Evolutionary conservation across 2,329 filamentous ascomycete species (phyloP).

Genomic region (Xylariaceae sp.): DNA sequence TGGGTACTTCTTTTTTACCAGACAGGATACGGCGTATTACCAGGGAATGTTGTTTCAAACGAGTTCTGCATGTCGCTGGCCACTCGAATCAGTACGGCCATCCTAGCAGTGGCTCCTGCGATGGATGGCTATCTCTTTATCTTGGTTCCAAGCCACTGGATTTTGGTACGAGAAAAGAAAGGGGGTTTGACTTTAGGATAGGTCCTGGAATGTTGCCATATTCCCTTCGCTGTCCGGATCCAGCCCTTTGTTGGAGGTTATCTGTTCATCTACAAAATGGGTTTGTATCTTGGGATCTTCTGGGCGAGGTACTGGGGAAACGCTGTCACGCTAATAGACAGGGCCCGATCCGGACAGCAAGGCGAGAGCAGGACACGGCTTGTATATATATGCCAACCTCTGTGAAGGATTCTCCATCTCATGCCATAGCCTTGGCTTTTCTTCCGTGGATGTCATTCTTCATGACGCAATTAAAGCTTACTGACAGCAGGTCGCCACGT

Average conservation of each 20-base stretch:
- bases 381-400: slow-evolving; percentile 50
- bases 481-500: slow-evolving; percentile 14
- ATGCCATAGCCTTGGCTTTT: slow-evolving; percentile 18
- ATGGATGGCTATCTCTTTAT: slow-evolving; percentile 20
- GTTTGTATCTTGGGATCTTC: slow-evolving; percentile 27
- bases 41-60: slow-evolving; percentile 23
- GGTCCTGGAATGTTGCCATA: slow-evolving; percentile 28
- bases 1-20: slow-evolving; percentile 24
- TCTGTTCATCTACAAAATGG: slow-evolving; percentile 25
- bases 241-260: slow-evolving; percentile 28
- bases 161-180: slow-evolving; percentile 29
- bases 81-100: slow-evolving; percentile 27
- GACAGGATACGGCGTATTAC: slow-evolving; percentile 32
- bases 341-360: slow-evolving; percentile 48
- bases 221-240: slow-evolving; percentile 39
- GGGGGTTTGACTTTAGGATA: slow-evolving; percentile 24
- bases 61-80: slow-evolving; percentile 31
- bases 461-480: slow-evolving; percentile 6
- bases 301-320: slow-evolving; percentile 28
- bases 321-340: slow-evolving; percentile 31
- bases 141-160: slow-evolving; percentile 8
- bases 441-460: slow-evolving; percentile 20
- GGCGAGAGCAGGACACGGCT: slow-evolving; percentile 44
- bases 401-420: slow-evolving; percentile 35
- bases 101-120: slow-evolving; percentile 27